Base-by-base conservation (phyloP, 805 yeast genomes). In the Saccharomycopsis babjevae region DNA sequence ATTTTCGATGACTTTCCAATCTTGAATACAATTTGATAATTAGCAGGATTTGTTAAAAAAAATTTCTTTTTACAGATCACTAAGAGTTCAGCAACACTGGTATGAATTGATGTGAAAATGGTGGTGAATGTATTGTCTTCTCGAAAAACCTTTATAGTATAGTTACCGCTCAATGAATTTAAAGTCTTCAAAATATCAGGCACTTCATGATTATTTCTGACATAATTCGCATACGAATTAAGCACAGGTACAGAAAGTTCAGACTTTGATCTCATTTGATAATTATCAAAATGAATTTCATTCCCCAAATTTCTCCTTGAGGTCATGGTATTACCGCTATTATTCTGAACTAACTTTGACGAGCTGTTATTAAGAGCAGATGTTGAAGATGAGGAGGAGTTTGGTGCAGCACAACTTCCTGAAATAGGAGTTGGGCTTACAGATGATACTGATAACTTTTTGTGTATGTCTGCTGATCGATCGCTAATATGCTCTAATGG, bases 51-150 rank as follows among this genome's bases (percentile, higher is more conserved):
- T 58, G 84, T 86, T 59, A 88, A 73, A 67, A 88, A 88, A 68
- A 91, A 87, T 72, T 93, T 92, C 62, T 88, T 83, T 65, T 88
- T 88, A 28, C 90, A 80, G 56, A 81, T 79, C 38, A 81, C 83
- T 46, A 93, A 75, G 58, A 94, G 74, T 56, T 90, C 96, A 7
- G 83, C 79, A 0, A 90, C 88, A 0, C 93, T 83, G 1, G 91
- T 87, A 61, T 86, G 88, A 39, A 88, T 78, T 0, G 93, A 83
- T 68, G 96, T 86, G 22, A 93, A 74, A 0, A 97, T 89, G 0
- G 85, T 77, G 16, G 94, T 87, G 65, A 90, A 89, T 11, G 91
- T 87, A 67, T 90, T 92, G 61, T 89, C 96, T 58, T 84, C 88
- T 62, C 87, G 83, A 74, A 88, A 91, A 1, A 93, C 85, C 63